Conservation (phyloP, 805 yeast species). For the Candida koratica region DNA sequence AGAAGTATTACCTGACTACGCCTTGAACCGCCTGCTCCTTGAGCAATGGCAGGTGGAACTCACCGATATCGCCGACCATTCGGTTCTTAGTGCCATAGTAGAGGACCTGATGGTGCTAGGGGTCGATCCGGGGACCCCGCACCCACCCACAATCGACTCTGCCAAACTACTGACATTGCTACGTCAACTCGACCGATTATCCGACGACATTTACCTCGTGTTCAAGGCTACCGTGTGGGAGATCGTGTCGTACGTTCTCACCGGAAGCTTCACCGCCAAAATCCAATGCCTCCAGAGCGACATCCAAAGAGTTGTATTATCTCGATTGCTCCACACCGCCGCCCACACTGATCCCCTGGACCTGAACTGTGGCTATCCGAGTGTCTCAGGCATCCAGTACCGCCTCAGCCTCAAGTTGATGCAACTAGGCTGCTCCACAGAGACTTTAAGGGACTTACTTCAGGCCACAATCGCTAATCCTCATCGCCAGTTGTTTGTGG, state of each 20-base stretch:
- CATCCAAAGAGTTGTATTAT: constrained; percentile 21
- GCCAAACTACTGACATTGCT: constrained; percentile 11
- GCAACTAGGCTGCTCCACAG: constrained; percentile 34
- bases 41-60: constrained; percentile 37
- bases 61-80: constrained; percentile 21
- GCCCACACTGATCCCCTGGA: neutral
- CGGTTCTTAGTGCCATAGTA: constrained; percentile 20
- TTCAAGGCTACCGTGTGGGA: constrained; percentile 29
- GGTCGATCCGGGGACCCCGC: constrained; percentile 9
- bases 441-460: constrained; percentile 18
- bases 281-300: constrained; percentile 20
- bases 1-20: constrained; percentile 20
- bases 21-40: constrained; percentile 26
- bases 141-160: too few relatives aligned
- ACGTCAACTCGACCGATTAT: constrained; percentile 18
- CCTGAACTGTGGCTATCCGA: constrained; percentile 10
- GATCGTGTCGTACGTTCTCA: constrained; percentile 20
- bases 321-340: constrained; percentile 14
- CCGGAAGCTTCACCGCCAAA: constrained; percentile 23
- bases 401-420: constrained; percentile 24
- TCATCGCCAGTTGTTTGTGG: constrained; percentile 13
- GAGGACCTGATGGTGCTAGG: constrained; percentile 23
- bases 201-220: constrained; percentile 24
- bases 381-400: constrained; percentile 18
- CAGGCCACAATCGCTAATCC: neutral